These are phyloP conservation scores for Fusarium foetens DNA, from an alignment of 2,329 filamentous ascomycete genomes.

Conservation along the genomic window DNA sequence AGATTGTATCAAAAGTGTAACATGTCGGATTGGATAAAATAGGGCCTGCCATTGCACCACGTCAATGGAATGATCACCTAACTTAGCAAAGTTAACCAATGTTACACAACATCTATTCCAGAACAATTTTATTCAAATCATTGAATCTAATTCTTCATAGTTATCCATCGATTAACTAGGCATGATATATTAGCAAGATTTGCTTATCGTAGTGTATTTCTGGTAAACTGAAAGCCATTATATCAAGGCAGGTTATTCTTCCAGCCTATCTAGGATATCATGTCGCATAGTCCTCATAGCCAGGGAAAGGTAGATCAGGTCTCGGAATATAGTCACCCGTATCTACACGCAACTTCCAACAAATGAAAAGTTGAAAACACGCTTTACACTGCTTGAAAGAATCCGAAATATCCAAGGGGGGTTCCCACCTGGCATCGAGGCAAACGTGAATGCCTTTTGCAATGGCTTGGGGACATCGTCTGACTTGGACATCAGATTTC, in stretches of 20 bases:
- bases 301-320: neutral
- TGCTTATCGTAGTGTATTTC: rapidly evolving
- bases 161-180: rapidly evolving
- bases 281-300: neutral
- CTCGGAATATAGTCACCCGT: too few species aligned
- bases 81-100: neutral
- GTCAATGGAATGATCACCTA: rapidly evolving
- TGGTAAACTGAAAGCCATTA: rapidly evolving
- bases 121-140: rapidly evolving
- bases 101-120: neutral
- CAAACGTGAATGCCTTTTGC: neutral
- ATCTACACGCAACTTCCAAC: neutral
- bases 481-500: neutral
- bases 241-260: rapidly evolving
- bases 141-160: rapidly evolving
- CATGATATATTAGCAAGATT: rapidly evolving
- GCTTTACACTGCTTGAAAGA: neutral
- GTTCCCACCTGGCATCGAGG: neutral
- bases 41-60: neutral
- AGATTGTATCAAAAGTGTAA: neutral
- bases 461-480: neutral
- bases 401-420: neutral
- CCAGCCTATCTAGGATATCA: neutral
- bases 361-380: neutral
- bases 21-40: neutral